Conservation (phyloP, 2,329 filamentous ascomycete genomes). For the Phialocephala subalpina region DNA sequence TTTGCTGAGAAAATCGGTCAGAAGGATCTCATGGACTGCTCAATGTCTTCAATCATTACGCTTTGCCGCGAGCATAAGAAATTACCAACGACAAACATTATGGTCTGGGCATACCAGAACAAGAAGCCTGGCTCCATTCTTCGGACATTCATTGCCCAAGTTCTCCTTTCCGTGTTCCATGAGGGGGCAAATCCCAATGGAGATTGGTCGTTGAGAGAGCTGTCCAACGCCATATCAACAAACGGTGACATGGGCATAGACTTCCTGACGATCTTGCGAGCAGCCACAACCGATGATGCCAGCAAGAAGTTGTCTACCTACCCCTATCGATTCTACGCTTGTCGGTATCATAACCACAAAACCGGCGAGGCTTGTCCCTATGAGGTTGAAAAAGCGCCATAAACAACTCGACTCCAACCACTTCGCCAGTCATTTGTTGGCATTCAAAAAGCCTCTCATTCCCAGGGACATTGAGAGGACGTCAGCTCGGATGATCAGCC, state of each 20-base stretch:
- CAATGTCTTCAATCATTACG: constrained; percentile 5
- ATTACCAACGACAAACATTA: background rate
- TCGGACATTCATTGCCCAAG: background rate
- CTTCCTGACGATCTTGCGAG: background rate
- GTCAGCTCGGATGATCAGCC: too few relatives aligned
- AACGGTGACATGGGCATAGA: background rate
- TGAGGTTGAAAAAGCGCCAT: too few relatives aligned
- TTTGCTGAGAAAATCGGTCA: constrained; percentile 10
- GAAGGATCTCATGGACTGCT: constrained; percentile 11
- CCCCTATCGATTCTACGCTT: too few relatives aligned
- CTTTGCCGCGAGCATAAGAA: background rate
- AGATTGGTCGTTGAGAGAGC: background rate
- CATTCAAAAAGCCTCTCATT: too few relatives aligned
- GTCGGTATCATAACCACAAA: too few relatives aligned
- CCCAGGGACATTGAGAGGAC: too few relatives aligned
- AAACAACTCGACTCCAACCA: too few relatives aligned
- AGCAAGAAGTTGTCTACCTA: too few relatives aligned
- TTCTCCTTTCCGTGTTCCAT: background rate
- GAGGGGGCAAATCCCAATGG: background rate
- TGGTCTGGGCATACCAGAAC: background rate
- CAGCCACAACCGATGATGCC: too few relatives aligned
- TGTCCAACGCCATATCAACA: background rate
- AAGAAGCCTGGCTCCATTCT: background rate
- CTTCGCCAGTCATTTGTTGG: too few relatives aligned
- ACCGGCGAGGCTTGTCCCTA: too few relatives aligned